A percentile compares a stretch with the other conserved stretches of the same genome.
Conservation (phyloP, 192 early-diverging fungal genomes). For the Piromyces sp. region DNA sequence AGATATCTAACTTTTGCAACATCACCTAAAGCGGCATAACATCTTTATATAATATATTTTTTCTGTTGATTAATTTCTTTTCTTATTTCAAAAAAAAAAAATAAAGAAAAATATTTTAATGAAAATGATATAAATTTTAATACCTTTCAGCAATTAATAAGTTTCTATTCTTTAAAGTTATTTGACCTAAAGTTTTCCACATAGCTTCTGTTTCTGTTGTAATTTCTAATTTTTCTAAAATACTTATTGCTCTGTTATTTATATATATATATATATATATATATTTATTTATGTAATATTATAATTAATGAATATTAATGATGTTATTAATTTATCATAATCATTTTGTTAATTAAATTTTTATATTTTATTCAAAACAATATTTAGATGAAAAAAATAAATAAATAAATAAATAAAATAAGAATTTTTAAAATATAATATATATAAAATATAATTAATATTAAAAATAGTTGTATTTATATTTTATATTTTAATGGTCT, state of each 20-base stretch:
- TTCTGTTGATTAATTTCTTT: no score
- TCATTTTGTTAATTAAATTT: no score
- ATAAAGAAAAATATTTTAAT: no score
- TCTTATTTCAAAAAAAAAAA: no score
- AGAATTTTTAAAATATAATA: constrained; percentile 1
- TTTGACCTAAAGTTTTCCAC: constrained; percentile 36
- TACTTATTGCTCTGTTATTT: constrained; percentile 31
- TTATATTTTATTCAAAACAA: no score
- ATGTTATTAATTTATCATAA: no score
- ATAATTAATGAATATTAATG: no score
- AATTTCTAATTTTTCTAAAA: constrained; percentile 40
- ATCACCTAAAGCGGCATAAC: constrained; percentile 41
- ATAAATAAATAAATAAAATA: constrained; percentile 1
- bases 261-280: no score
- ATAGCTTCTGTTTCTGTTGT: constrained; percentile 46
- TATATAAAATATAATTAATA: not conserved
- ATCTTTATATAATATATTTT: constrained; percentile 8
- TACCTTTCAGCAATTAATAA: constrained; percentile 34
- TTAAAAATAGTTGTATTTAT: not conserved
- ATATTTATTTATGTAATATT: no score
- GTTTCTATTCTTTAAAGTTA: constrained; percentile 32
- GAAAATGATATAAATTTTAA: no score
- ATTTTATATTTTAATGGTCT: no score
- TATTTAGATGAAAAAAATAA: not conserved
- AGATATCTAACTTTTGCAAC: constrained; percentile 28